Percentiles rank a stretch among this genome's conserved stretches.
Evolutionary conservation across 371 early-diverging fungal genomes (phyloP).

Genomic region (Apophysomyces ossiformis): DNA sequence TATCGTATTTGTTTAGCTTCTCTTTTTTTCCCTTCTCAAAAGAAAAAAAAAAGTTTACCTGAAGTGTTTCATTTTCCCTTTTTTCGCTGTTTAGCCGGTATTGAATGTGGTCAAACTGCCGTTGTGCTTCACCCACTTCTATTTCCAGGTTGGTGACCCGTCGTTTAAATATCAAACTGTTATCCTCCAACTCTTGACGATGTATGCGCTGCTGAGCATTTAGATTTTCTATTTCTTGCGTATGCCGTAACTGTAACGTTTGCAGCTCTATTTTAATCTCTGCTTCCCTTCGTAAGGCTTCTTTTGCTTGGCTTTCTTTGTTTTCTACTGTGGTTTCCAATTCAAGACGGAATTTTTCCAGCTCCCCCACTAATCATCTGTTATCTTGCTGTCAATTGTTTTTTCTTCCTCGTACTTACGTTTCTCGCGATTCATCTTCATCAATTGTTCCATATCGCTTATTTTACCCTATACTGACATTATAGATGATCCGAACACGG

Average conservation of each 20-base stretch:
- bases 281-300: slow-evolving; percentile 31
- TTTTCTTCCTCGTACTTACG: slow-evolving; percentile 19
- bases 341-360: slow-evolving; percentile 30
- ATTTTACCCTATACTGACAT: slow-evolving; percentile 34
- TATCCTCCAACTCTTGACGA: slow-evolving; percentile 39
- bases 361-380: slow-evolving; percentile 26
- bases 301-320: slow-evolving; percentile 37
- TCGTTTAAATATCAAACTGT: slow-evolving; percentile 31
- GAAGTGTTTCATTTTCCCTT: slow-evolving; percentile 17
- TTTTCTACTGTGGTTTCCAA: slow-evolving; percentile 30
- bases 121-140: slow-evolving; percentile 28
- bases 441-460: slow-evolving; percentile 37
- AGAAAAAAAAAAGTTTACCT: slow-evolving; percentile 1
- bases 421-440: slow-evolving; percentile 28
- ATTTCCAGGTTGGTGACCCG: slow-evolving; percentile 29
- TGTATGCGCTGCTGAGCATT: slow-evolving; percentile 41
- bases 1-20: neutral
- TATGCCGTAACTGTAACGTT: slow-evolving; percentile 29
- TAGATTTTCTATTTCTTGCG: slow-evolving; percentile 27
- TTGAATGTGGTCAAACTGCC: slow-evolving; percentile 15
- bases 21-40: neutral
- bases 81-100: slow-evolving; percentile 18
- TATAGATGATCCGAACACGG: neutral
- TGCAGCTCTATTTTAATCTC: slow-evolving; percentile 29
- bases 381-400: neutral